Evolutionary conservation across 768 basidiomycete species (phyloP).

Genomic region (Amanita rimosa): DNA sequence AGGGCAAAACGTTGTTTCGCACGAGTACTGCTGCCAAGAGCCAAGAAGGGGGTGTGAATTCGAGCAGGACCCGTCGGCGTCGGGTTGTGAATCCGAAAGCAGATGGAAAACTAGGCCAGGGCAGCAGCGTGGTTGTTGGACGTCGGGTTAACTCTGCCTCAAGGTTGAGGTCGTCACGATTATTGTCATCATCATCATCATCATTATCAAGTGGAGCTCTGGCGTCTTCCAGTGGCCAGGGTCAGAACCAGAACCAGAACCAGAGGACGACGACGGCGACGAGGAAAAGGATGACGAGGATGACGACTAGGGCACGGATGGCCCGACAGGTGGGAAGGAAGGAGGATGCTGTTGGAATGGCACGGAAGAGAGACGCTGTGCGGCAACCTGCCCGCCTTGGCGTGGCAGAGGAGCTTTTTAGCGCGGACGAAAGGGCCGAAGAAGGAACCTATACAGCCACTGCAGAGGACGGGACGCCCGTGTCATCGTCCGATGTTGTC

Average conservation of each 20-base stretch:
- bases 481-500: background rate
- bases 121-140: background rate
- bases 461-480: background rate
- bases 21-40: background rate
- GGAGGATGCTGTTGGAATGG: background rate
- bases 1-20: slow-evolving; percentile 14
- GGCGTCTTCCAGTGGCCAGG: background rate
- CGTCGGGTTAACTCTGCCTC: slow-evolving; percentile 3
- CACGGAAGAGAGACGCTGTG: background rate
- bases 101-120: background rate
- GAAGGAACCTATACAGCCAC: background rate
- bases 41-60: background rate
- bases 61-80: background rate
- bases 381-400: background rate
- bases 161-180: slow-evolving; percentile 5
- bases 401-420: background rate
- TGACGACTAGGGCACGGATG: background rate
- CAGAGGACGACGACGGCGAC: background rate
- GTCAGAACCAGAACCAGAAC: background rate
- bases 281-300: no score
- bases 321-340: background rate
- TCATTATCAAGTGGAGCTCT: background rate
- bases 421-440: background rate
- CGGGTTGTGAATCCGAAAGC: background rate
- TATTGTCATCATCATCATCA: slow-evolving; percentile 1